A percentile compares a stretch with the other conserved stretches of the same genome.
Evolutionary conservation across 495 filamentous ascomycete species (phyloP).

Genomic region (Stereocaulon alpinum): DNA sequence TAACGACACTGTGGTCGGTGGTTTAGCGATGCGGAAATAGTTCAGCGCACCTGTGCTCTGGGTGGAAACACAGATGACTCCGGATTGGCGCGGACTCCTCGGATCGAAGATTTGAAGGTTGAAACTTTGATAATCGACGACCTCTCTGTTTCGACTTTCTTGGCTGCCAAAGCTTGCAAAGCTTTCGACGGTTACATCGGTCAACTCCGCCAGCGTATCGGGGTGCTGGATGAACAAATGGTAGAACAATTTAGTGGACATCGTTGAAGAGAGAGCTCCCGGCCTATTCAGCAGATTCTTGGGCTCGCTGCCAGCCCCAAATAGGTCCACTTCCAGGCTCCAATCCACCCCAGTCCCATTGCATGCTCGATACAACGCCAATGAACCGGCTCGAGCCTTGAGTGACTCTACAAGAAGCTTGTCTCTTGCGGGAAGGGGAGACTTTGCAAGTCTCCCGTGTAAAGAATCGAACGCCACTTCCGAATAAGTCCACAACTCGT

Average conservation of each 20-base stretch:
- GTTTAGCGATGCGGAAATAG: constrained; percentile 6
- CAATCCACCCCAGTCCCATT: not conserved
- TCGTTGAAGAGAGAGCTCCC: not conserved
- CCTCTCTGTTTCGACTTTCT: not conserved
- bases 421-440: not conserved
- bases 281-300: not conserved
- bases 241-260: not conserved
- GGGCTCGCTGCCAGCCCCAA: not conserved
- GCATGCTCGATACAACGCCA: constrained; percentile 7
- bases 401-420: constrained; percentile 8
- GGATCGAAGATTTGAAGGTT: constrained; percentile 2
- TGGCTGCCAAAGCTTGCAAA: constrained; percentile 1
- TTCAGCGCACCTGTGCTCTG: not conserved
- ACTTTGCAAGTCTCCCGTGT: constrained; percentile 7
- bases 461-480: constrained; percentile 15
- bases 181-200: constrained; percentile 9
- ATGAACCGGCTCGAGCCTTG: constrained; percentile 8
- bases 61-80: not conserved
- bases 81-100: not conserved
- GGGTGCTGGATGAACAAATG: constrained; percentile 8
- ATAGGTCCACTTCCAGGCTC: constrained; percentile 12
- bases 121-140: not conserved
- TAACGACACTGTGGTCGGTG: not conserved
- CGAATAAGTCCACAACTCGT: constrained; percentile 17
- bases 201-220: not conserved